These are phyloP conservation scores for Pythium pectinolyticum DNA, from an alignment of 352 stramenopile genomes.

Conservation along the genomic window DNA sequence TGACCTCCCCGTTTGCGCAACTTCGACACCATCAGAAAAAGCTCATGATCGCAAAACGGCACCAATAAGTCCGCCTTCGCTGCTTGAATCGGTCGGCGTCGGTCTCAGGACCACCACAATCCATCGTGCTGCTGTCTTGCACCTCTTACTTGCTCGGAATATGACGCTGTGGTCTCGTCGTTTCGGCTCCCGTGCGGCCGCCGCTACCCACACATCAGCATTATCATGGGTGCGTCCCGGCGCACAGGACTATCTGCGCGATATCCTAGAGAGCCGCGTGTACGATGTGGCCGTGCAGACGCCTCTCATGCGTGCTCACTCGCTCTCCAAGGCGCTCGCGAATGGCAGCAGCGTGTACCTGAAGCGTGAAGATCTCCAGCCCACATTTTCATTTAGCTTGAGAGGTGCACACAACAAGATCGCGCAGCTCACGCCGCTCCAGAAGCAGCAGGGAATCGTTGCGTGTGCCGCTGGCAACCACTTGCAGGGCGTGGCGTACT, in stretches of 20 bases:
- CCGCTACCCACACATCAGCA: slow-evolving; percentile 33
- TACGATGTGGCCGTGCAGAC: slow-evolving; percentile 84
- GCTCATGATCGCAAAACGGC: not conserved
- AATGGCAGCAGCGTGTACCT: slow-evolving; percentile 75
- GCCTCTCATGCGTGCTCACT: slow-evolving; percentile 57
- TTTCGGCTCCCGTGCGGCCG: slow-evolving; percentile 30
- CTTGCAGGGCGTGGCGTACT: slow-evolving; percentile 95
- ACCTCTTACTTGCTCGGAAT: not conserved
- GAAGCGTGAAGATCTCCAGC: slow-evolving; percentile 98
- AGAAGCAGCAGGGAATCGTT: slow-evolving; percentile 82
- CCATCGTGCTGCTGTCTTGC: not conserved
- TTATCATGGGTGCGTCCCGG: slow-evolving; percentile 65
- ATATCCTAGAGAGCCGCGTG: slow-evolving; percentile 79
- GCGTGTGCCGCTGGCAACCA: slow-evolving; percentile 93
- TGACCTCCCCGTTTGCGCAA: slow-evolving; percentile 14
- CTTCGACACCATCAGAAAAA: slow-evolving; percentile 9
- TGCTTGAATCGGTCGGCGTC: not conserved
- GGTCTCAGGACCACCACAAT: not conserved
- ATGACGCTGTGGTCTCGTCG: slow-evolving; percentile 31
- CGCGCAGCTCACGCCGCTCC: slow-evolving; percentile 82
- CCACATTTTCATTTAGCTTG: slow-evolving; percentile 98
- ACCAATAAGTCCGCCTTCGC: not conserved
- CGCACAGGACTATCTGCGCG: slow-evolving; percentile 73
- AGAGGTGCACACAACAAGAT: slow-evolving; percentile 99
- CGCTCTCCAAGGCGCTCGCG: slow-evolving; percentile 54